Evolutionary conservation across 495 filamentous ascomycete genomes (phyloP).

Genomic region (Pseudomonodictys pantanalensis): DNA sequence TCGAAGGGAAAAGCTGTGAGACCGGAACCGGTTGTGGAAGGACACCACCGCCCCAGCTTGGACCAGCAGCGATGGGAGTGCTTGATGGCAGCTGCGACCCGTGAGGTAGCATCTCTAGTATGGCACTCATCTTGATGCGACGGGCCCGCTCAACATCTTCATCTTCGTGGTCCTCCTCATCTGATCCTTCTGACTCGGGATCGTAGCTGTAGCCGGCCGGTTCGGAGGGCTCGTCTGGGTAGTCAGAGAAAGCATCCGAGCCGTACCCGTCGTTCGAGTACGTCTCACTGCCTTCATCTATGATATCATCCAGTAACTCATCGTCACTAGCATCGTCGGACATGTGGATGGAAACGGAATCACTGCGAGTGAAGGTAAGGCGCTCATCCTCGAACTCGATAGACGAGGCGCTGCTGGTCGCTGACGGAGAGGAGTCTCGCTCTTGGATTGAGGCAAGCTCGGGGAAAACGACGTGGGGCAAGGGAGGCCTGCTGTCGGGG

Average conservation of each 20-base stretch:
- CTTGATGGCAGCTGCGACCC: no score
- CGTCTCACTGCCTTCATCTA: not conserved
- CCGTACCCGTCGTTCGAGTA: slow-evolving; percentile 3
- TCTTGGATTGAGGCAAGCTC: no score
- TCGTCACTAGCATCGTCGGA: not conserved
- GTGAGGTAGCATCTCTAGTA: not conserved
- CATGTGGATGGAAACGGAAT: not conserved
- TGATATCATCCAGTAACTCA: not conserved
- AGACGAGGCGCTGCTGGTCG: no score
- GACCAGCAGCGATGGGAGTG: no score
- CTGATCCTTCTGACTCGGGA: not conserved
- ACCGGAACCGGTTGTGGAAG: no score
- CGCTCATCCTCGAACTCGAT: slow-evolving; percentile 1
- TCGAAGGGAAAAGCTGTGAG: no score
- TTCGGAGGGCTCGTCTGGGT: not conserved
- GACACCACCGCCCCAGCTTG: no score
- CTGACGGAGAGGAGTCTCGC: no score
- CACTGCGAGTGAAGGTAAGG: not conserved
- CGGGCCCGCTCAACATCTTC: not conserved
- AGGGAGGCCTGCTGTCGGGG: no score
- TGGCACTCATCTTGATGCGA: not conserved
- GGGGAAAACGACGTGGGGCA: no score
- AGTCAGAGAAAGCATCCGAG: not conserved
- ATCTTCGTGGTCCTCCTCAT: not conserved
- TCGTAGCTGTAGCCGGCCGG: no score